These are phyloP conservation scores for Bondarzewia mesenterica DNA, from an alignment of 1,284 basidiomycete species.

Conservation along the genomic window DNA sequence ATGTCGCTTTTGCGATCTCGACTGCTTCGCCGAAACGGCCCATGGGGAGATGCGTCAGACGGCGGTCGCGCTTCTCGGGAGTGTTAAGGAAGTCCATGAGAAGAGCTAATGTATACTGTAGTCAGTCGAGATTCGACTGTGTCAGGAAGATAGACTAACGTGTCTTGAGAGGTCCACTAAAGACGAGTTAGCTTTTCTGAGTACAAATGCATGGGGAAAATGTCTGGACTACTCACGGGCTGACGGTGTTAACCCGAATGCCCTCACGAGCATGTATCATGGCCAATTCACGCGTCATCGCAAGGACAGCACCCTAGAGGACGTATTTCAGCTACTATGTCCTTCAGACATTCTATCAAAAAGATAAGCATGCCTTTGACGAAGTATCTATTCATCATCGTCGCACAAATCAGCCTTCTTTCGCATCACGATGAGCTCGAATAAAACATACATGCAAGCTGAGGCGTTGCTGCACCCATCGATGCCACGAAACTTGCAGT, in stretches of 20 bases:
- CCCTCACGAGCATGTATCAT: conserved; percentile 97
- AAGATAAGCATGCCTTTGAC: conserved; percentile 56
- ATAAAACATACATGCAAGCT: conserved; percentile 76
- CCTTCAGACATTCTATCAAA: background rate
- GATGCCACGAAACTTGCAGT: conserved; percentile 93
- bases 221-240: conserved; percentile 61
- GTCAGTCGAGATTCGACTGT: background rate
- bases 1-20: conserved; percentile 85
- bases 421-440: conserved; percentile 3
- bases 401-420: background rate
- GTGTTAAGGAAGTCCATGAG: conserved; percentile 98
- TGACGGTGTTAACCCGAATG: conserved; percentile 91
- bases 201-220: background rate
- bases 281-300: conserved; percentile 96
- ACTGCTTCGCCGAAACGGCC: conserved; percentile 95
- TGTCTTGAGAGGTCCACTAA: conserved; percentile 89
- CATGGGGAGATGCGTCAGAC: conserved; percentile 91
- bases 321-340: background rate
- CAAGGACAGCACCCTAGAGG: conserved; percentile 81
- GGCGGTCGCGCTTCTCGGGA: conserved; percentile 88
- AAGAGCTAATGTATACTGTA: conserved; percentile 44
- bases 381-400: conserved; percentile 60
- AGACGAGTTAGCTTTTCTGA: conserved; percentile 1
- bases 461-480: conserved; percentile 92
- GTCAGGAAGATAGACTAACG: conserved; percentile 39